These are phyloP conservation scores for Tylopilus plumbeoviolaceoides DNA, from an alignment of 768 basidiomycete species.

Conservation along the genomic window DNA sequence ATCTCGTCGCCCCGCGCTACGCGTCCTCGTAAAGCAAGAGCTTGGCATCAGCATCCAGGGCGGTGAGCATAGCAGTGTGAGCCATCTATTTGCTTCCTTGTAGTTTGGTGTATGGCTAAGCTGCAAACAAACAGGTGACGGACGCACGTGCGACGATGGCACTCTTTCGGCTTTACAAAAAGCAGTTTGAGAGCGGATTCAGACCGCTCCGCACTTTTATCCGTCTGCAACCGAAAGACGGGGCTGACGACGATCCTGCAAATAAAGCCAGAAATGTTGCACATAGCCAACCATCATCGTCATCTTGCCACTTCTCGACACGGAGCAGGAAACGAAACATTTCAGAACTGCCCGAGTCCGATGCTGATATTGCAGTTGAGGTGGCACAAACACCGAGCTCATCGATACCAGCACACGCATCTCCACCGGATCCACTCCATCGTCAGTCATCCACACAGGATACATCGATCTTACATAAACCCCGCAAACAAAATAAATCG, in stretches of 20 bases:
- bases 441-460: background rate
- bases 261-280: background rate
- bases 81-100: conserved; percentile 19
- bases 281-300: background rate
- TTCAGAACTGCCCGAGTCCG: background rate
- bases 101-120: conserved; percentile 26
- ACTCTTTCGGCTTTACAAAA: conserved; percentile 73
- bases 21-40: conserved; percentile 79
- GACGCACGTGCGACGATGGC: conserved; percentile 97
- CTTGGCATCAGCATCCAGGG: conserved; percentile 76
- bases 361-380: background rate
- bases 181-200: conserved; percentile 69
- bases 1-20: conserved; percentile 65
- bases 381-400: background rate
- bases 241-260: background rate
- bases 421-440: too few relatives aligned
- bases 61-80: conserved; percentile 88
- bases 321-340: conserved; percentile 15
- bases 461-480: background rate
- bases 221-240: background rate
- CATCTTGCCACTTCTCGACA: background rate
- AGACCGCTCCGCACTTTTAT: conserved; percentile 3
- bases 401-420: background rate
- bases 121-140: conserved; percentile 55
- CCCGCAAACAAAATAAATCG: background rate